Percentiles rank a stretch among this genome's conserved stretches.
Evolutionary conservation across 78 protist species (phyloP).

Genomic region (Protostelium mycophagum): DNA sequence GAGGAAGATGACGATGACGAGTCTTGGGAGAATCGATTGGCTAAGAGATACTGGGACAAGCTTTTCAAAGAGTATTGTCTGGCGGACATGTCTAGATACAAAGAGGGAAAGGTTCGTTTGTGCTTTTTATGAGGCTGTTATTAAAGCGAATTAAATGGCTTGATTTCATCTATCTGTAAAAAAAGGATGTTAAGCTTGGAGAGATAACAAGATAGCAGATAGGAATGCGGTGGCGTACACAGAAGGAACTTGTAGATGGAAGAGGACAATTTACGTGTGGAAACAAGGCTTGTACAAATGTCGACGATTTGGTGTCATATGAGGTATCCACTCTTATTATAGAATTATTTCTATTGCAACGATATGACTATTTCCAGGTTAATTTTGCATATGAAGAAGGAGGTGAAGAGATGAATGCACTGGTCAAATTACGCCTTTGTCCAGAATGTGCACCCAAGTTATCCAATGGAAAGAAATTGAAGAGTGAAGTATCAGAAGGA

Average conservation of each 20-base stretch:
- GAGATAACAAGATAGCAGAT: neutral
- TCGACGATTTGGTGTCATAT: neutral
- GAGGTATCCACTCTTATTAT: neutral
- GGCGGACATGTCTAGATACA: slow-evolving; percentile 27
- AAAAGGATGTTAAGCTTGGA: too few species aligned
- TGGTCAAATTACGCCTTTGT: slow-evolving; percentile 8
- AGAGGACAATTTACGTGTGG: slow-evolving; percentile 68
- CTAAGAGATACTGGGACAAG: slow-evolving; percentile 42
- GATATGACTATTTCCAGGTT: slow-evolving; percentile 1
- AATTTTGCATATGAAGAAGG: slow-evolving; percentile 5
- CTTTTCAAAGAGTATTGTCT: slow-evolving; percentile 53
- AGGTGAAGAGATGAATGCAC: neutral
- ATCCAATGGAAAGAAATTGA: neutral
- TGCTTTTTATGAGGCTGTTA: neutral
- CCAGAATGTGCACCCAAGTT: slow-evolving; percentile 8
- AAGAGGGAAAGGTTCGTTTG: neutral
- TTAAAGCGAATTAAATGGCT: too few species aligned
- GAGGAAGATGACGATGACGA: slow-evolving; percentile 10
- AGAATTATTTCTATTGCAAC: neutral
- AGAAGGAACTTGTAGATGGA: slow-evolving; percentile 41
- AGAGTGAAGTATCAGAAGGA: too few species aligned
- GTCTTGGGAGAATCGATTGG: slow-evolving; percentile 45
- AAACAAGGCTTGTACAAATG: neutral
- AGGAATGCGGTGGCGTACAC: slow-evolving; percentile 65
- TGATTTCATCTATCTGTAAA: too few species aligned